Percentiles rank a stretch among this genome's conserved stretches.
These are phyloP conservation scores for Xylariaceae sp. DNA, from an alignment of 2,329 filamentous ascomycete species.

Conservation along the genomic window DNA sequence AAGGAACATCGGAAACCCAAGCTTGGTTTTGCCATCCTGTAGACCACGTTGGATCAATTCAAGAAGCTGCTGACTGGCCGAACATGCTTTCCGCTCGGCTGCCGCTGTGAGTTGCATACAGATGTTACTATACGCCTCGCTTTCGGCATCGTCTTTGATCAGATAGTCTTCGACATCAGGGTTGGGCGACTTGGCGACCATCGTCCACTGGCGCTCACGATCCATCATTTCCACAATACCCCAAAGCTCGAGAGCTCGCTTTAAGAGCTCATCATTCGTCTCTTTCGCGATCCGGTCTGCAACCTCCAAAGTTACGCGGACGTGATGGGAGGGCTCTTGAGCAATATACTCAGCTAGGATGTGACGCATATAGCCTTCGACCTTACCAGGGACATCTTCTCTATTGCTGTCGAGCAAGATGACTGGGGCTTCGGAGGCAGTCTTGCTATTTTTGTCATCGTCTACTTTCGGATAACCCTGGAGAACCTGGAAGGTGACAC, in stretches of 20 bases:
- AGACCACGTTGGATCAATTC: slow-evolving; percentile 58
- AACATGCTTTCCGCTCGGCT: slow-evolving; percentile 59
- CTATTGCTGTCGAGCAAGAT: slow-evolving; percentile 59
- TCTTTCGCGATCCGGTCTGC: slow-evolving; percentile 43
- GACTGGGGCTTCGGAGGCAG: slow-evolving; percentile 22
- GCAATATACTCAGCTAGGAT: slow-evolving; percentile 55
- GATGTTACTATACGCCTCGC: slow-evolving; percentile 57
- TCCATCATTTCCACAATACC: slow-evolving; percentile 62
- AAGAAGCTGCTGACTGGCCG: slow-evolving; percentile 54
- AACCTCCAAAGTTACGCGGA: slow-evolving; percentile 54
- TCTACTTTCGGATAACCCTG: slow-evolving; percentile 35
- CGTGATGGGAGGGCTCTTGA: slow-evolving; percentile 57
- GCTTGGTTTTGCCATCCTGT: slow-evolving; percentile 57
- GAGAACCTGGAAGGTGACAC: slow-evolving; percentile 41
- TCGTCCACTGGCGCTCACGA: slow-evolving; percentile 59
- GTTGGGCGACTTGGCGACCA: slow-evolving; percentile 44
- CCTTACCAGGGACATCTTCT: slow-evolving; percentile 55
- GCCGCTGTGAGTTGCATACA: slow-evolving; percentile 62
- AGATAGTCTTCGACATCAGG: slow-evolving; percentile 39
- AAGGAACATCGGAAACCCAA: slow-evolving; percentile 59
- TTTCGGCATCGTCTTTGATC: slow-evolving; percentile 51
- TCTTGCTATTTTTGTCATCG: slow-evolving; percentile 31
- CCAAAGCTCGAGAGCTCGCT: slow-evolving; percentile 60
- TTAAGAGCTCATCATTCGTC: slow-evolving; percentile 51
- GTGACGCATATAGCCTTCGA: slow-evolving; percentile 58